A percentile compares a stretch with the other conserved stretches of the same genome.
phyloP scores from a whole-genome alignment of 2,329 filamentous ascomycete species.

The Penicillium verrucosum region DNA sequence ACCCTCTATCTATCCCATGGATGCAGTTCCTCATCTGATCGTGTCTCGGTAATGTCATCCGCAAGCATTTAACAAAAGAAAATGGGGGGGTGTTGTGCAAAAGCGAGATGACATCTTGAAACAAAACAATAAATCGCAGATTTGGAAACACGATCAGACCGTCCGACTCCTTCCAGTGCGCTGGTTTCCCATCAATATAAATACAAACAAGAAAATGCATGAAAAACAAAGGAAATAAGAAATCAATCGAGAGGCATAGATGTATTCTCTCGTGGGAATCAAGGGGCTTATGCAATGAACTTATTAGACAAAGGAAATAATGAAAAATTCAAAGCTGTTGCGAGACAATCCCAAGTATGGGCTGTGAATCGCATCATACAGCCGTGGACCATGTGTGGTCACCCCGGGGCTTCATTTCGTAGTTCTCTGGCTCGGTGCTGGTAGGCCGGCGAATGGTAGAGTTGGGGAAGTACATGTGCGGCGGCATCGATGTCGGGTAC shows the following conservation, averaged over 20 bases:
- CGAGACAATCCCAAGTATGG: background rate
- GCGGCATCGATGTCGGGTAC: slow-evolving; percentile 43
- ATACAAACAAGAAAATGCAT: slow-evolving; percentile 14
- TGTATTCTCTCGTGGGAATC: slow-evolving; percentile 23
- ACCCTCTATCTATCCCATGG: slow-evolving; percentile 14
- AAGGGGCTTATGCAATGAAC: slow-evolving; percentile 23
- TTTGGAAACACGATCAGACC: slow-evolving; percentile 13
- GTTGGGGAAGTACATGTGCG: slow-evolving; percentile 70
- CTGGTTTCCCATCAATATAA: slow-evolving; percentile 13
- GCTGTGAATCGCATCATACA: slow-evolving; percentile 24
- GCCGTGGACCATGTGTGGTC: slow-evolving; percentile 39
- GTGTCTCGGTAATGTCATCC: slow-evolving; percentile 28
- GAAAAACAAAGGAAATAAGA: slow-evolving; percentile 13
- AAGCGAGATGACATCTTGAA: slow-evolving; percentile 13
- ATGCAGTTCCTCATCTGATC: slow-evolving; percentile 28
- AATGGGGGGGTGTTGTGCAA: slow-evolving; percentile 5
- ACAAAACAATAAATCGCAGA: slow-evolving; percentile 11
- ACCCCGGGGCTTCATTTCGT: slow-evolving; percentile 57
- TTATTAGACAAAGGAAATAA: slow-evolving; percentile 22
- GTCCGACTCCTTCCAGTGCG: slow-evolving; percentile 11
- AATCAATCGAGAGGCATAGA: slow-evolving; percentile 13
- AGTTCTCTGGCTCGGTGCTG: slow-evolving; percentile 69
- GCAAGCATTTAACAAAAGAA: slow-evolving; percentile 19
- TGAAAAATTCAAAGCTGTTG: slow-evolving; percentile 4
- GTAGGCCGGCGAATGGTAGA: slow-evolving; percentile 68